Conservation (phyloP, 192 early-diverging fungal species). For the Dispira parvispora region DNA sequence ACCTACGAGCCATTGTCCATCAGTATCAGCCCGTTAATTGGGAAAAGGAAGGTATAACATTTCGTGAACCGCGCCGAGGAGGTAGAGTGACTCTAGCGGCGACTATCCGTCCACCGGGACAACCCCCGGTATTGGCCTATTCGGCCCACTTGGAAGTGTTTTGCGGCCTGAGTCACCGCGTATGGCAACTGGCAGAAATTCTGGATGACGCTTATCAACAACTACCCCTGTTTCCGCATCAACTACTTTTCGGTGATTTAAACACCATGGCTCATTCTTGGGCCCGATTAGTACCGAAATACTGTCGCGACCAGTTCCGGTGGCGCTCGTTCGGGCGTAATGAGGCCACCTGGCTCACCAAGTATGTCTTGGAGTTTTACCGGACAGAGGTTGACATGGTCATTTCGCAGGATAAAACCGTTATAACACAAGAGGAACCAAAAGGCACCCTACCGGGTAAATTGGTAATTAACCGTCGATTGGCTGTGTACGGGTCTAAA, state of each 20-base stretch:
- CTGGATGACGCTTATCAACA: conserved; percentile 35
- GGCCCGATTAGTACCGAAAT: conserved; percentile 44
- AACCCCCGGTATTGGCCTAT: conserved; percentile 44
- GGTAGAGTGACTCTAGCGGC: conserved; percentile 45
- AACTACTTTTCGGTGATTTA: conserved; percentile 56
- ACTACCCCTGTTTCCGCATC: conserved; percentile 32
- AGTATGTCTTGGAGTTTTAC: conserved; percentile 29
- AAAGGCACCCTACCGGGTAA: neutral
- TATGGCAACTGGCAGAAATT: conserved; percentile 49
- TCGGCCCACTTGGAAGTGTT: conserved; percentile 64
- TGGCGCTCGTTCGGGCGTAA: conserved; percentile 39
- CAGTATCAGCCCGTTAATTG: conserved; percentile 52
- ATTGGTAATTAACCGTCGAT: neutral
- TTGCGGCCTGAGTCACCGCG: conserved; percentile 50
- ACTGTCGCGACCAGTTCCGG: conserved; percentile 45
- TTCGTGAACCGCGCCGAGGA: conserved; percentile 52
- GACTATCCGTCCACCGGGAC: conserved; percentile 27
- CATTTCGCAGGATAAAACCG: neutral
- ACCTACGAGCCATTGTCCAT: conserved; percentile 43
- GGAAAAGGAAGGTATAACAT: conserved; percentile 36
- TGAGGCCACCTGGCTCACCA: conserved; percentile 55
- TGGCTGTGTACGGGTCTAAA: conserved; percentile 1
- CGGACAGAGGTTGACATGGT: too few species aligned
- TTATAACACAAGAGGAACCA: neutral
- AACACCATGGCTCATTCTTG: conserved; percentile 68